Percentiles rank a stretch among this genome's conserved stretches.
These are phyloP conservation scores for Diplodia mutila DNA, from an alignment of 2,329 filamentous ascomycete species.

Conservation along the genomic window DNA sequence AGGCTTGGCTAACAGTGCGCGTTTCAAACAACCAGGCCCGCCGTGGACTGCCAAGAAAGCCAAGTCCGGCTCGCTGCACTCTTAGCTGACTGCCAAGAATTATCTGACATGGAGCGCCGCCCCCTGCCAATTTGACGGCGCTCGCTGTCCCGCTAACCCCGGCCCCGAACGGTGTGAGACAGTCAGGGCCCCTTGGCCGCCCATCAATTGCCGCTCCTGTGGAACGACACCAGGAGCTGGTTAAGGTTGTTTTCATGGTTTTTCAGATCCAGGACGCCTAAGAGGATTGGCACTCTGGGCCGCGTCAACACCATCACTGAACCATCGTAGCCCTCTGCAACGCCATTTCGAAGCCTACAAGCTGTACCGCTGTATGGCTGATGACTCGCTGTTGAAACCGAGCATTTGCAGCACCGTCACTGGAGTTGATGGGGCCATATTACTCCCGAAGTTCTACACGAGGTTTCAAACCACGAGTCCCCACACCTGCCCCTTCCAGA, in stretches of 20 bases:
- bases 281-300: conserved; percentile 2
- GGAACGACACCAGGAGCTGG: background rate
- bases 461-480: conserved; percentile 18
- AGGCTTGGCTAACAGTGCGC: conserved; percentile 13
- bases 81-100: conserved; percentile 11
- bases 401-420: background rate
- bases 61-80: background rate
- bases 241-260: conserved; percentile 21
- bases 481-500: conserved; percentile 14
- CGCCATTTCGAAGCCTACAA: background rate
- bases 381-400: background rate
- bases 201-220: background rate
- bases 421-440: background rate
- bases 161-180: background rate
- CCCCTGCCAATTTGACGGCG: conserved; percentile 7
- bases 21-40: background rate
- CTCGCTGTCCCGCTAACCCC: background rate
- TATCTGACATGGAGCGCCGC: background rate
- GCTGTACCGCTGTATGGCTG: background rate
- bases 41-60: background rate
- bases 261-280: background rate
- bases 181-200: background rate
- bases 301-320: background rate
- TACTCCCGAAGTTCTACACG: background rate
- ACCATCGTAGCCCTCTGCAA: background rate